These are phyloP conservation scores for Neltuma alba DNA, from an alignment of 306 rosid genomes.

Conservation along the genomic window DNA sequence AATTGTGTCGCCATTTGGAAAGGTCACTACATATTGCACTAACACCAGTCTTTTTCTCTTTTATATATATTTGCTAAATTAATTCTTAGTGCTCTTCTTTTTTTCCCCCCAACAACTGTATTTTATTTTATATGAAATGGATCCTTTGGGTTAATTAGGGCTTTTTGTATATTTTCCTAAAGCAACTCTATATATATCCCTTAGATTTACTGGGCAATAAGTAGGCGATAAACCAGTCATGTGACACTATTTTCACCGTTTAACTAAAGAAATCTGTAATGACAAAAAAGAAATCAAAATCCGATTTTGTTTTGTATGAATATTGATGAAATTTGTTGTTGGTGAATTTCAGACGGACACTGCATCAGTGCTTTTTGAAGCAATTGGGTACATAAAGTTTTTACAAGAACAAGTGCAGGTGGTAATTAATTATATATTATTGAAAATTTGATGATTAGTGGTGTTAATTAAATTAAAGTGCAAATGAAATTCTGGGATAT, in stretches of 20 bases:
- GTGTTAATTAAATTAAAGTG: not conserved
- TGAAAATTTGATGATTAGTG: not conserved
- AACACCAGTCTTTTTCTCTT: not conserved
- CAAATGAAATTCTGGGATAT: slow-evolving; percentile 9
- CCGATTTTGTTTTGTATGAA: not conserved
- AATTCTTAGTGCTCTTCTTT: slow-evolving; percentile 42
- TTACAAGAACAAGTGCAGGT: slow-evolving; percentile 93
- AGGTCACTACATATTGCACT: slow-evolving; percentile 58
- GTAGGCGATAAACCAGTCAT: not conserved
- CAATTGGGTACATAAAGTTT: slow-evolving; percentile 85
- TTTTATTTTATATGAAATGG: slow-evolving; percentile 8
- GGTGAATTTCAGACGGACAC: slow-evolving; percentile 80
- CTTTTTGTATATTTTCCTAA: not conserved
- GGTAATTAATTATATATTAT: not conserved
- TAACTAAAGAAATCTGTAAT: not conserved
- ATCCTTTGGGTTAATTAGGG: not conserved
- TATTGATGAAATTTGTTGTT: not conserved
- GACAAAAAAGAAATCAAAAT: not conserved
- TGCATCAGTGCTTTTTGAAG: slow-evolving; percentile 91
- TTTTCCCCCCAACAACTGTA: slow-evolving; percentile 36
- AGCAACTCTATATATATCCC: not conserved
- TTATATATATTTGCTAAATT: slow-evolving; percentile 8
- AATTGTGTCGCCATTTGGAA: slow-evolving; percentile 99
- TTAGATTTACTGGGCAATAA: not conserved
- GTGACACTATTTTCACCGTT: not conserved